Evolutionary conservation across 257 asterid species (phyloP), one percentile per base, ranked within the genome.

Genomic region (Salvia miltiorrhiza): DNA sequence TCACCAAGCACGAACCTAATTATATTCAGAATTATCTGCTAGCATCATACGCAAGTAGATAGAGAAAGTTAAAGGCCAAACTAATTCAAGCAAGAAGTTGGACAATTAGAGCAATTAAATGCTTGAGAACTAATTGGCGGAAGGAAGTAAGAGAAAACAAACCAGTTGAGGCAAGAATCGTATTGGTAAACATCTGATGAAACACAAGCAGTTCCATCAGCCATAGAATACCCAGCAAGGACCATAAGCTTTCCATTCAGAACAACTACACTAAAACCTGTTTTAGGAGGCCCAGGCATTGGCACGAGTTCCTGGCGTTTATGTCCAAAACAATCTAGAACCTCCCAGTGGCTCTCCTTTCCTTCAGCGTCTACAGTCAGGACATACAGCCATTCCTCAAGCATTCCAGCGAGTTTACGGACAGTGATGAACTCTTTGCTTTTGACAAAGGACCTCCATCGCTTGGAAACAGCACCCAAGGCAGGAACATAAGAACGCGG

Each of bases 361-460:
- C 95, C 98, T 28, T 82, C 78, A 56, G 65, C 76, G 57, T 88
- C 86, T 59, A 48, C 57, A 7, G 93, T 88, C 53, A 88, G 78
- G 61, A 90, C 71, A 78, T 86, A 93, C 60, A 93, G 88, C 97
- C 96, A 90, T 71, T 93, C 98, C 82, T 88, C 96, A 4, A 87
- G 85, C 78, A 71, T 26, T 44, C 97, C 97, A 63, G 93, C 96
- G 63, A 90, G 79, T 74, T 78, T 83, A 11, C 98, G 77, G 4
- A 93, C 82, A 20, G 81, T 77, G 35, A 80, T 72, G 41, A 93
- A 84, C 77, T 93, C 98, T 67, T 82, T 81, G 79, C 92, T 90
- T 71, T 41, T 73, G 62, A 93, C 81, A 73, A 86, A 82, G 3
- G 91, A 80, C 70, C 97, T 86, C 98, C 98, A 93, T 20, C 67